Conservation (phyloP, 495 filamentous ascomycete species). For the Penicillium manginii region DNA sequence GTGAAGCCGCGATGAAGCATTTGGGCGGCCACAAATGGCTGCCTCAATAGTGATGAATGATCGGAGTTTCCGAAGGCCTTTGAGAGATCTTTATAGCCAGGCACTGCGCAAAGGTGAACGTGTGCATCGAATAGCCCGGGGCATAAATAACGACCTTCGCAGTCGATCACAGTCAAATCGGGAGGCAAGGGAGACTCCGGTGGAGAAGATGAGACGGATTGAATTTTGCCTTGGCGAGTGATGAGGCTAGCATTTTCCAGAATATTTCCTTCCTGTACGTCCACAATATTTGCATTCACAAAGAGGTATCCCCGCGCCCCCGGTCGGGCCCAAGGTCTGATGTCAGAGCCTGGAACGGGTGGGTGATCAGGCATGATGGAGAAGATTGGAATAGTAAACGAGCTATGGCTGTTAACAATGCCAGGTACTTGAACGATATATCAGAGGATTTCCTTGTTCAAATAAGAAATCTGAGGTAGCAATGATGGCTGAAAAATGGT, state of each 20-base stretch:
- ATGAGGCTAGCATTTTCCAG: constrained; percentile 23
- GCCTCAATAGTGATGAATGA: constrained; percentile 38
- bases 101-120: constrained; percentile 53
- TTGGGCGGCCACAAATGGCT: constrained; percentile 48
- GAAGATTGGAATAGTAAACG: background rate
- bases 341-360: constrained; percentile 24
- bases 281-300: constrained; percentile 40
- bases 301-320: constrained; percentile 34
- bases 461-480: background rate
- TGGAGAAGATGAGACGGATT: constrained; percentile 15
- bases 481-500: constrained; percentile 1
- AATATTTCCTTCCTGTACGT: constrained; percentile 33
- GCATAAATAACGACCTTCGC: constrained; percentile 50
- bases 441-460: background rate
- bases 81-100: constrained; percentile 37
- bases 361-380: constrained; percentile 14
- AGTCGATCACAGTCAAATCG: constrained; percentile 34
- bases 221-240: constrained; percentile 23
- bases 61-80: constrained; percentile 34
- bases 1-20: constrained; percentile 60
- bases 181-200: constrained; percentile 17
- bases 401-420: background rate
- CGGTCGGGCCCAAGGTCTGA: constrained; percentile 42
- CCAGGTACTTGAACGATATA: background rate
- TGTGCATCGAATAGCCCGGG: constrained; percentile 62